phyloP scores from a whole-genome alignment of 352 stramenopile species.

The Pythium rishiriense region DNA sequence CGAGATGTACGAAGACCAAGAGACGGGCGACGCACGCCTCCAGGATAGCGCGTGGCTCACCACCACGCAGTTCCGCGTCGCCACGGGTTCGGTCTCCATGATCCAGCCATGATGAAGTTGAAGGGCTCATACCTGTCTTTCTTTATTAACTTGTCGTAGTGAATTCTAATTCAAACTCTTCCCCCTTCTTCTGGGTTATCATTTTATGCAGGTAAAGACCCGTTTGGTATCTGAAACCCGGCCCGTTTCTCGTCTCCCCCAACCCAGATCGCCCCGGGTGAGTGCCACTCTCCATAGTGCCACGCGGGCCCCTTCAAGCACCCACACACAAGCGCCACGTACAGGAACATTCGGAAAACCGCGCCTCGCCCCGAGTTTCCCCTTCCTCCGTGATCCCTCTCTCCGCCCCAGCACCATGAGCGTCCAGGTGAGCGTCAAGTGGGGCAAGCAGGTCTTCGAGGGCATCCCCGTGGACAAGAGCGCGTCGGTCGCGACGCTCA shows the following conservation, averaged over 20 bases:
- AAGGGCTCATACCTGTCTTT: no score
- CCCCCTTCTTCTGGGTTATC: constrained; percentile 11
- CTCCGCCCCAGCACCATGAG: no score
- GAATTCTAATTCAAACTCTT: constrained; percentile 27
- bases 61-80: constrained; percentile 45
- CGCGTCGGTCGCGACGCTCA: constrained; percentile 63
- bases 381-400: no score
- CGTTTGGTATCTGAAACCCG: no score
- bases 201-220: no score
- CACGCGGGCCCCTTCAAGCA: neutral
- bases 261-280: constrained; percentile 8
- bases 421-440: constrained; percentile 81
- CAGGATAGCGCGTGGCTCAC: constrained; percentile 53
- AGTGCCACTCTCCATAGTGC: no score
- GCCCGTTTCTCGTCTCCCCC: neutral
- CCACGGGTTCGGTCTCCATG: constrained; percentile 1
- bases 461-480: constrained; percentile 70
- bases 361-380: no score
- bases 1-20: constrained; percentile 72
- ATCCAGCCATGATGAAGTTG: no score
- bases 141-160: constrained; percentile 22
- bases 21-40: constrained; percentile 39
- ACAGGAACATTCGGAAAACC: neutral
- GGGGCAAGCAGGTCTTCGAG: constrained; percentile 83
- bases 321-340: constrained; percentile 9